Evolutionary conservation across 2,329 filamentous ascomycete species (phyloP).

Genomic region (Corniculantispora saksenae): DNA sequence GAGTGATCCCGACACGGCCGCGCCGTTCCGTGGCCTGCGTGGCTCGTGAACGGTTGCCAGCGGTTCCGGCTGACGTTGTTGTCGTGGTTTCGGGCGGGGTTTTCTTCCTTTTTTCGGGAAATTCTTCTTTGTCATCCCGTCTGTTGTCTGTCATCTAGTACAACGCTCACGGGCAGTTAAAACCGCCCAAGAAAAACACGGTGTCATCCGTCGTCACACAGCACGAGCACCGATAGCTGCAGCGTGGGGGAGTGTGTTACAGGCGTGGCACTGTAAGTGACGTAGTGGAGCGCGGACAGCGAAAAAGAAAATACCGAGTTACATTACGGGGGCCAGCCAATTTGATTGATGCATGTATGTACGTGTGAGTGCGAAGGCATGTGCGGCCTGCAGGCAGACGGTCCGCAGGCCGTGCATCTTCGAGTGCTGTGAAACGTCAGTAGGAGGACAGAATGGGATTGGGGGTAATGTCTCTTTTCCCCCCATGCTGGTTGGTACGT

Average conservation of each 20-base stretch:
- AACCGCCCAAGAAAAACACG: too few species aligned
- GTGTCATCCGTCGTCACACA: too few species aligned
- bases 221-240: too few species aligned
- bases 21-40: background rate
- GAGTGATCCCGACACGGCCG: background rate
- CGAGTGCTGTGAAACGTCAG: background rate
- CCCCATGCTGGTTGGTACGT: background rate
- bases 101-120: background rate
- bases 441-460: background rate
- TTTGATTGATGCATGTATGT: constrained; percentile 6
- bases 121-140: background rate
- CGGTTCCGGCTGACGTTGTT: too few species aligned
- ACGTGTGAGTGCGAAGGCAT: background rate
- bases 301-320: too few species aligned
- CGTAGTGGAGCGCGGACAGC: background rate
- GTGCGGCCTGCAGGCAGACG: background rate
- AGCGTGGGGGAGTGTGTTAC: too few species aligned
- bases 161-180: too few species aligned
- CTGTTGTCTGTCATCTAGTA: background rate
- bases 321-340: background rate
- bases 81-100: too few species aligned
- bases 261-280: background rate
- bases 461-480: constrained; percentile 10
- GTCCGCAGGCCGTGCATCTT: constrained; percentile 4
- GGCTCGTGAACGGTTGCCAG: background rate